These are phyloP conservation scores for Fusarium incarnatum DNA, from an alignment of 2,329 filamentous ascomycete species.

Conservation along the genomic window DNA sequence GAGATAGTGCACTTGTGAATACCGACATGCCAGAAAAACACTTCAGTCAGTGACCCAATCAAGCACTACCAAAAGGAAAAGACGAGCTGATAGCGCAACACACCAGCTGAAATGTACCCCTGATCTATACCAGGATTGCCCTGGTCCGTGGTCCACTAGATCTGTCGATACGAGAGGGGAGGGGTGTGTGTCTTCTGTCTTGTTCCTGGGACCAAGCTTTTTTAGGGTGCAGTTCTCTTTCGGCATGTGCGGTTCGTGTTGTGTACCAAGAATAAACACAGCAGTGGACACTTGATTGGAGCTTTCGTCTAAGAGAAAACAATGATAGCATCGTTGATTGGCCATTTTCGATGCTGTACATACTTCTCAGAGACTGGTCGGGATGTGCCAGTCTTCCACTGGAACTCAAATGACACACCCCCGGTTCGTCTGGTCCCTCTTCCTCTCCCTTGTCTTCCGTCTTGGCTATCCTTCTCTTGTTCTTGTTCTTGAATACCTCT, in stretches of 20 bases:
- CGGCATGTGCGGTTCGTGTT: constrained; percentile 14
- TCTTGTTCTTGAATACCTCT: constrained; percentile 30
- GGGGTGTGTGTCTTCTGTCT: neutral
- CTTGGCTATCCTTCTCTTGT: constrained; percentile 19
- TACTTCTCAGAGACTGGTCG: constrained; percentile 25
- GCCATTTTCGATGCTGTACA: neutral
- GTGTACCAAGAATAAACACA: constrained; percentile 21
- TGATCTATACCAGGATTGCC: constrained; percentile 30
- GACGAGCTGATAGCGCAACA: constrained; percentile 22
- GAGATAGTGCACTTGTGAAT: constrained; percentile 4
- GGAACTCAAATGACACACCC: constrained; percentile 32
- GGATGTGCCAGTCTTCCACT: constrained; percentile 29
- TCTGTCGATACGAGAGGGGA: constrained; percentile 33
- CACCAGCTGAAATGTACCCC: constrained; percentile 34
- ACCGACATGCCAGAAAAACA: constrained; percentile 28
- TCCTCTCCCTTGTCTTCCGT: constrained; percentile 25
- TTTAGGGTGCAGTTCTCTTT: neutral
- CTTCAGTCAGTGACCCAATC: constrained; percentile 12
- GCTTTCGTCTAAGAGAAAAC: neutral
- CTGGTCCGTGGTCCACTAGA: constrained; percentile 21
- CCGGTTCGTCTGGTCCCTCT: neutral
- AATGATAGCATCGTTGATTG: neutral
- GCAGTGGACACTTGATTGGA: neutral
- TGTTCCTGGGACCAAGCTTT: constrained; percentile 14
- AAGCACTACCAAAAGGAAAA: neutral